Percentiles rank a stretch among this genome's conserved stretches.
These are phyloP conservation scores for Candida ficus DNA, from an alignment of 805 yeast species.

Conservation along the genomic window DNA sequence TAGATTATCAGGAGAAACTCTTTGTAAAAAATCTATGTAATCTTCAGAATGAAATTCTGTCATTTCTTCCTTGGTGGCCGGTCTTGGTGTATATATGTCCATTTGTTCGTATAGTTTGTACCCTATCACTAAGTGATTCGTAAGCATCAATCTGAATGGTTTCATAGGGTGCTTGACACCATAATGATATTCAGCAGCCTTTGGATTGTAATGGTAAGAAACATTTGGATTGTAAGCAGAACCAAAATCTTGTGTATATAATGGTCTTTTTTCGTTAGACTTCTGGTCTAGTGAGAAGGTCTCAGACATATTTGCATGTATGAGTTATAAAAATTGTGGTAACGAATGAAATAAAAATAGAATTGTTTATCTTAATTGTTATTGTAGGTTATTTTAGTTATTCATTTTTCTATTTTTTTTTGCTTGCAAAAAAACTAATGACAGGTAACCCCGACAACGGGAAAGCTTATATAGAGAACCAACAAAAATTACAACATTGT, in stretches of 20 bases:
- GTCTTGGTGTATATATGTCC: conserved; percentile 91
- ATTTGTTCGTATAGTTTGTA: conserved; percentile 94
- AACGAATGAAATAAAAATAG: too few species aligned
- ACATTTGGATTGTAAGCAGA: conserved; percentile 48
- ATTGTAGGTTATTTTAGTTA: too few species aligned
- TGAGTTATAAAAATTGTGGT: not conserved
- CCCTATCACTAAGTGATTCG: conserved; percentile 94
- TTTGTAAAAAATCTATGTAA: conserved; percentile 84
- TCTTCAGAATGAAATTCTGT: conserved; percentile 98
- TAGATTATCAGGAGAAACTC: conserved; percentile 90
- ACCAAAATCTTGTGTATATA: conserved; percentile 36
- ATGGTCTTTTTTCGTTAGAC: conserved; percentile 37
- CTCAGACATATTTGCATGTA: conserved; percentile 11
- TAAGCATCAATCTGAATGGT: conserved; percentile 98
- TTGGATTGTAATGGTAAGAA: conserved; percentile 82
- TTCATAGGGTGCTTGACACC: conserved; percentile 99
- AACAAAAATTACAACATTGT: too few species aligned
- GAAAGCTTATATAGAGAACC: too few species aligned
- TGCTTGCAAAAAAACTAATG: too few species aligned
- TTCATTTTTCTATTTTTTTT: not conserved
- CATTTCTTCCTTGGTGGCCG: conserved; percentile 97
- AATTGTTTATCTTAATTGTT: too few species aligned
- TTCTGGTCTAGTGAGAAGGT: conserved; percentile 38
- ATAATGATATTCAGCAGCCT: conserved; percentile 42
- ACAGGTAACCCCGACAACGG: not conserved